Evolutionary conservation across 2,329 filamentous ascomycete genomes (phyloP), one percentile per base, ranked within the genome.

Genomic region (Fonsecaea monophora): DNA sequence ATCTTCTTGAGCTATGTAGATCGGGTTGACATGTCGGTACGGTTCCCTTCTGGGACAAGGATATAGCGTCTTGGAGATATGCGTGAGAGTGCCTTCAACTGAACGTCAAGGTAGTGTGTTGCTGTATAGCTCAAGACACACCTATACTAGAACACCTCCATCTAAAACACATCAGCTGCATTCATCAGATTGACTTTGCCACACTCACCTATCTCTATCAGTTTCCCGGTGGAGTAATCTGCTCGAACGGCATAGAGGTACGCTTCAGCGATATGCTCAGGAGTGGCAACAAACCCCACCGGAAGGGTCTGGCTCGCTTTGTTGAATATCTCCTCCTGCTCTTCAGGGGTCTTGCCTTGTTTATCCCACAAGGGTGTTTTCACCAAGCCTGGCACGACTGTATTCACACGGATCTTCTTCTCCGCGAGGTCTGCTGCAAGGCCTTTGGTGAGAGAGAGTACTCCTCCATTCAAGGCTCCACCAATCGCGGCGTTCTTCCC

Each of bases 321-420:
- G 13, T 71, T 54, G 57, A 72, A 66, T 4, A 72, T 56, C 4
- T 34, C 67, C 34, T 73, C 54, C 67, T 74, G 74, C 62, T 75
- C 40, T 9, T 68, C 74, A 3, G 67, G 18, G 4, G 63, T 70
- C 45, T 69, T 70, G 15, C 69, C 69, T 38, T 74, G 65, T 7
- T 70, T 61, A 7, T 75, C 75, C 74, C 76, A 82, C 25, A 83
- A 63, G 40, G 80, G 79, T 4, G 86, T 87, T 42, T 81, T 74
- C 0, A 85, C 79, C 0, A 80, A 77, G 0, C 88, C 89, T 0
- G 87, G 87, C 63, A 77, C 79, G 1, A 91, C 85, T 0, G 84
- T 74, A 73, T 91, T 91, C 21, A 90, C 87, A 1, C 89, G 78
- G 9, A 90, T 76, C 0, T 89, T 89, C 70, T 82, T 83, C 13